Percentiles rank a stretch among this genome's conserved stretches.
phyloP scores from a whole-genome alignment of 2,329 filamentous ascomycete species.

The Capronia americana region DNA sequence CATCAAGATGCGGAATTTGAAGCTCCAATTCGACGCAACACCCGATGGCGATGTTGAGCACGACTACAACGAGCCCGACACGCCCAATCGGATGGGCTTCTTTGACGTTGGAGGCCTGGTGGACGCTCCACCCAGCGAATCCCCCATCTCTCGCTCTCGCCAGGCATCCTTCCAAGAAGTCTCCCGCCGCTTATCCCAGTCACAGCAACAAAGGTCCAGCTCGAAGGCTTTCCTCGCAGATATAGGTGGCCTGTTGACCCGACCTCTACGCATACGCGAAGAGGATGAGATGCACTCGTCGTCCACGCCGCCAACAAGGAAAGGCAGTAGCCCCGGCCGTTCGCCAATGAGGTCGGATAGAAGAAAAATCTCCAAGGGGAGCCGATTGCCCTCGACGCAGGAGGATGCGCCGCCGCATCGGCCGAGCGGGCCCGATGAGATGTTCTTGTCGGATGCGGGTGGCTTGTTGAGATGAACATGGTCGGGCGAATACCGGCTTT shows the following conservation, averaged over 20 bases:
- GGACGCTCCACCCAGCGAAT: conserved; percentile 48
- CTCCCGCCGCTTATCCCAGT: conserved; percentile 17
- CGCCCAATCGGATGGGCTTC: conserved; percentile 69
- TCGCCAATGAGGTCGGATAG: conserved; percentile 27
- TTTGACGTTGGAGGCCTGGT: conserved; percentile 84
- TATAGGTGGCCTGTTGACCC: conserved; percentile 38
- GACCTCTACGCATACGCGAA: conserved; percentile 32
- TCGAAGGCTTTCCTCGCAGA: conserved; percentile 39
- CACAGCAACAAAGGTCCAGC: conserved; percentile 27
- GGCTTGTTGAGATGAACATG: conserved; percentile 37
- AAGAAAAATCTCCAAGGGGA: conserved; percentile 25
- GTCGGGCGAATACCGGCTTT: background rate
- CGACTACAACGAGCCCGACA: conserved; percentile 30
- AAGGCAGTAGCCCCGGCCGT: conserved; percentile 25
- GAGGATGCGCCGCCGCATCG: conserved; percentile 48
- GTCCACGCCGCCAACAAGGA: conserved; percentile 18
- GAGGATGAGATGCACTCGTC: conserved; percentile 27
- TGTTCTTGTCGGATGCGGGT: conserved; percentile 47
- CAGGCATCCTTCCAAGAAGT: conserved; percentile 35
- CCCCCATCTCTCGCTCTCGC: conserved; percentile 42
- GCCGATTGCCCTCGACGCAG: conserved; percentile 41
- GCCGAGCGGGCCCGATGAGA: conserved; percentile 52
- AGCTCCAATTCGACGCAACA: conserved; percentile 24
- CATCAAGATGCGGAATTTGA: conserved; percentile 35
- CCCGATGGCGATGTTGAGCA: background rate